Percentiles rank a stretch among this genome's conserved stretches.
phyloP scores from a whole-genome alignment of 2,329 filamentous ascomycete genomes.

The Fusarium sp. region DNA sequence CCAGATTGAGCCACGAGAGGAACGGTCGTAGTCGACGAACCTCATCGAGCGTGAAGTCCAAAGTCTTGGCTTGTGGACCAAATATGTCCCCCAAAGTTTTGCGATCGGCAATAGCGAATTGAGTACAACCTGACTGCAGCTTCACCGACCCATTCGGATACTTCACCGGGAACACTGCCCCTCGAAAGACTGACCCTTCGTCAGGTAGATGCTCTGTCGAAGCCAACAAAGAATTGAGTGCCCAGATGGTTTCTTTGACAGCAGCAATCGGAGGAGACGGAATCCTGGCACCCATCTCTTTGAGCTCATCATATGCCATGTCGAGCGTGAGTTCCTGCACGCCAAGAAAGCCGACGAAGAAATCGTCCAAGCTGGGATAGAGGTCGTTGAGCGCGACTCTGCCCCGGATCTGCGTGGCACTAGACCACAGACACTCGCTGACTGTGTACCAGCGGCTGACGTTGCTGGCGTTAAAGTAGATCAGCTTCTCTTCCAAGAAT shows the following conservation, averaged over 20 bases:
- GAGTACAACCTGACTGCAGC: slow-evolving; percentile 18
- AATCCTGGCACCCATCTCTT: slow-evolving; percentile 18
- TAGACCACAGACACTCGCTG: slow-evolving; percentile 51
- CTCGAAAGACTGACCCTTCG: slow-evolving; percentile 14
- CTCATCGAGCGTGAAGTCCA: slow-evolving; percentile 53
- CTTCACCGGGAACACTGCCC: slow-evolving; percentile 41
- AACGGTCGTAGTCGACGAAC: slow-evolving; percentile 47
- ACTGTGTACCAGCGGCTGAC: slow-evolving; percentile 45
- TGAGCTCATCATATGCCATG: slow-evolving; percentile 50
- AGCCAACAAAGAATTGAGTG: slow-evolving; percentile 49
- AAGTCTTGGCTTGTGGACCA: slow-evolving; percentile 42
- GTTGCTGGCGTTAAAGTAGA: slow-evolving; percentile 17
- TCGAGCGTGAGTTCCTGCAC: slow-evolving; percentile 45
- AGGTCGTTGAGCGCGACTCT: slow-evolving; percentile 43
- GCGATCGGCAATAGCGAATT: slow-evolving; percentile 53
- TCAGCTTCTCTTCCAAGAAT: slow-evolving; percentile 19
- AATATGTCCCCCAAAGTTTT: slow-evolving; percentile 47
- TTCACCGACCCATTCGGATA: slow-evolving; percentile 30
- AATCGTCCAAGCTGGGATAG: slow-evolving; percentile 45
- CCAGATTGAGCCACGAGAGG: slow-evolving; percentile 50
- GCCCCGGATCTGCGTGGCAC: slow-evolving; percentile 44
- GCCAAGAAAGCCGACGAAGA: slow-evolving; percentile 48
- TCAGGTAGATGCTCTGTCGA: not conserved
- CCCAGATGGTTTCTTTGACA: slow-evolving; percentile 48
- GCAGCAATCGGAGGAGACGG: slow-evolving; percentile 27